A percentile compares a stretch with the other conserved stretches of the same genome.
These are phyloP conservation scores for Coccomyxa subellipsoidea DNA, from an alignment of 163 green algal genomes.

Conservation along the genomic window DNA sequence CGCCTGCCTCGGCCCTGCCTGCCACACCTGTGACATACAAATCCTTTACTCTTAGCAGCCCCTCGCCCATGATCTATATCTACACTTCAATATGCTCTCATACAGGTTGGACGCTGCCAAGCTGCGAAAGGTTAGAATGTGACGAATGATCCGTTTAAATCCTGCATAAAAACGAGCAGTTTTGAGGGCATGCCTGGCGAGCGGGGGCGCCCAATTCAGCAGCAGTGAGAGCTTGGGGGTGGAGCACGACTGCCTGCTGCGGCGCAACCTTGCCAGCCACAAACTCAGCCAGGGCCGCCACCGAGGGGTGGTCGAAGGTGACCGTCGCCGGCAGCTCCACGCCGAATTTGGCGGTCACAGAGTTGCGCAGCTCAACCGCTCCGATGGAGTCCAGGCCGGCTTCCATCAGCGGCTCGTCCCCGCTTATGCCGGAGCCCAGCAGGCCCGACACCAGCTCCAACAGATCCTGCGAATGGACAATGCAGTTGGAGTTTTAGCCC, in stretches of 20 bases:
- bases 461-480: background rate
- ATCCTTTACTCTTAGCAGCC: slow-evolving; percentile 35
- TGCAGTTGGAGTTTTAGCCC: too few species aligned
- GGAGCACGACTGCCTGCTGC: background rate
- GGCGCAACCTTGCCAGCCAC: slow-evolving; percentile 16
- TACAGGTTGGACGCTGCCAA: too few species aligned
- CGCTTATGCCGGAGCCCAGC: slow-evolving; percentile 42
- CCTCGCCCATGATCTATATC: too few species aligned
- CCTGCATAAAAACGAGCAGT: too few species aligned
- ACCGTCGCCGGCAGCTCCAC: slow-evolving; percentile 69
- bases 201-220: slow-evolving; percentile 16
- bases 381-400: slow-evolving; percentile 57
- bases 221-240: background rate
- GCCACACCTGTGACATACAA: slow-evolving; percentile 12
- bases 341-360: slow-evolving; percentile 43
- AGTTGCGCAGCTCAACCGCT: slow-evolving; percentile 50
- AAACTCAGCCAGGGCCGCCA: slow-evolving; percentile 47
- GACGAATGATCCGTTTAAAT: too few species aligned
- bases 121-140: too few species aligned
- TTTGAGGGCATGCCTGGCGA: background rate
- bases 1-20: background rate
- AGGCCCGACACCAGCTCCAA: background rate
- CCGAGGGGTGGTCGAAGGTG: slow-evolving; percentile 76
- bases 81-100: too few species aligned
- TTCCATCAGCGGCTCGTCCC: slow-evolving; percentile 68